A percentile compares a stretch with the other conserved stretches of the same genome.
Conservation (phyloP, 2,329 filamentous ascomycete genomes). For the Gremmenia infestans region DNA sequence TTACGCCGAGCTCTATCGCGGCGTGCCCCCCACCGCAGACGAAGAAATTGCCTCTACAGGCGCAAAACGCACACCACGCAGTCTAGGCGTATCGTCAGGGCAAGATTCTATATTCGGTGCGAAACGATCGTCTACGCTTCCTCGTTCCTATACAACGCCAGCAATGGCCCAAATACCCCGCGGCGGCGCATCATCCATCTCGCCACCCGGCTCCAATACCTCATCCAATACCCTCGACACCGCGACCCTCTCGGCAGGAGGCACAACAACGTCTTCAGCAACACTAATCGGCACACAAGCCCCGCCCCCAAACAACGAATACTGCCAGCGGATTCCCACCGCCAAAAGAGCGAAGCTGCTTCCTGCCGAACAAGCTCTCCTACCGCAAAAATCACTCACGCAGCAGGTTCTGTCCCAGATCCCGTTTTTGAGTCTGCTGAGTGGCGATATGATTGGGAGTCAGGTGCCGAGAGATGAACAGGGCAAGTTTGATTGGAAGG, state of each 20-base stretch:
- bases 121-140: conserved; percentile 18
- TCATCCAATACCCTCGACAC: conserved; percentile 55
- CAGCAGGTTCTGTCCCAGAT: conserved; percentile 61
- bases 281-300: conserved; percentile 26
- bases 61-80: conserved; percentile 6
- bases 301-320: conserved; percentile 33
- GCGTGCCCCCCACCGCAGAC: conserved; percentile 59
- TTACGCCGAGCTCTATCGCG: conserved; percentile 65
- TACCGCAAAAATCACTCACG: conserved; percentile 60
- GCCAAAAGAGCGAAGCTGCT: conserved; percentile 61
- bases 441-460: conserved; percentile 66
- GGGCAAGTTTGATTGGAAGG: conserved; percentile 73
- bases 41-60: conserved; percentile 47
- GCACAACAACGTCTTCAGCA: conserved; percentile 21
- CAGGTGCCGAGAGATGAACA: conserved; percentile 67
- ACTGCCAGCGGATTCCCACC: conserved; percentile 59
- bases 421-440: conserved; percentile 68
- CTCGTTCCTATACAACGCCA: conserved; percentile 26
- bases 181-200: conserved; percentile 22
- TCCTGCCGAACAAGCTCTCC: conserved; percentile 64
- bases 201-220: conserved; percentile 28
- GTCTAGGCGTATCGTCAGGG: conserved; percentile 6
- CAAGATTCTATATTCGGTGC: conserved; percentile 12
- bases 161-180: conserved; percentile 26
- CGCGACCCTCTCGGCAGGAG: conserved; percentile 39